Evolutionary conservation across 805 yeast species (phyloP).

Genomic region (Jamesozyma rosinii): DNA sequence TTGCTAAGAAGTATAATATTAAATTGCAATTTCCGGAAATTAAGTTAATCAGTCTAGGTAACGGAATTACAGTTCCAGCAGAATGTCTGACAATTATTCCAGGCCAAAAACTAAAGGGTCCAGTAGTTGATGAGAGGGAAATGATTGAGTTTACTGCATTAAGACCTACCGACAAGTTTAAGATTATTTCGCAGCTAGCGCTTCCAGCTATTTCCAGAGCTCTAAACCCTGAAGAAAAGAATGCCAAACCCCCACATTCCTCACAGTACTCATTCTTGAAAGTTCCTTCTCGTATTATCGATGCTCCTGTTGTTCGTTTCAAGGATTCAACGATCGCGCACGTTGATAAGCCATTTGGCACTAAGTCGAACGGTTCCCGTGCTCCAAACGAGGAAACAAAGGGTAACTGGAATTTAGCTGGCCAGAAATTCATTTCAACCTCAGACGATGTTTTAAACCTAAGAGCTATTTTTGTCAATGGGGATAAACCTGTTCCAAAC

Average conservation of each 20-base stretch:
- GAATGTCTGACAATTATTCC: slow-evolving; percentile 19
- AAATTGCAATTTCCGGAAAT: slow-evolving; percentile 16
- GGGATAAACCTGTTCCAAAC: slow-evolving; percentile 8
- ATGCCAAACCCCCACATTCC: slow-evolving; percentile 6
- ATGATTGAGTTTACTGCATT: slow-evolving; percentile 17
- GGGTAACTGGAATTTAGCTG: slow-evolving; percentile 17
- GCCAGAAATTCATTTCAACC: slow-evolving; percentile 11
- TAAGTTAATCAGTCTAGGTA: slow-evolving; percentile 14
- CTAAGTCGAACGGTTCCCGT: slow-evolving; percentile 3
- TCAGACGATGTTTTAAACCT: slow-evolving; percentile 7
- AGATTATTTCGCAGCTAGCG: slow-evolving; percentile 12
- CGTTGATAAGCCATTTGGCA: slow-evolving; percentile 13
- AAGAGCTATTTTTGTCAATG: slow-evolving; percentile 14
- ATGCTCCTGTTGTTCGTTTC: slow-evolving; percentile 18
- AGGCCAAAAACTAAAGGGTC: slow-evolving; percentile 19
- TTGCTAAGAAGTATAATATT: slow-evolving; percentile 13
- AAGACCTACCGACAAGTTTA: slow-evolving; percentile 17
- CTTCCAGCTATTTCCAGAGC: slow-evolving; percentile 15
- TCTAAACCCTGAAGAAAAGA: slow-evolving; percentile 6
- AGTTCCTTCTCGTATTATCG: slow-evolving; percentile 20
- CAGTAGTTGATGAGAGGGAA: slow-evolving; percentile 10
- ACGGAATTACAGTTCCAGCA: slow-evolving; percentile 14
- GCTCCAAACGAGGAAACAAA: slow-evolving; percentile 10
- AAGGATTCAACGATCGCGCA: slow-evolving; percentile 7
- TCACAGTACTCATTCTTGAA: slow-evolving; percentile 10